phyloP scores from a whole-genome alignment of 495 filamentous ascomycete species.

The Patellaria atrata region DNA sequence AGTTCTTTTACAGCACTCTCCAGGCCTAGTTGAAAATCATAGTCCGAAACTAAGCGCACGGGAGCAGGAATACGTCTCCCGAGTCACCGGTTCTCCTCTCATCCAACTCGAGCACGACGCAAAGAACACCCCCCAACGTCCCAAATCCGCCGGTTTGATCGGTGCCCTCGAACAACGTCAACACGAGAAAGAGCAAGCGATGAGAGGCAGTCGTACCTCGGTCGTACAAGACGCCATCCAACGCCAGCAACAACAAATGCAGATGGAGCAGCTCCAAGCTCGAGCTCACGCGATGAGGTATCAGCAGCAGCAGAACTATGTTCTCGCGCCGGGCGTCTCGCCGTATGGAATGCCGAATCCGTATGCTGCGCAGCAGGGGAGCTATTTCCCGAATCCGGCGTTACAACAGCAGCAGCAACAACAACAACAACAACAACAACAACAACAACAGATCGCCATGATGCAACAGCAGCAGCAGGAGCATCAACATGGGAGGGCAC shows the following conservation, averaged over 20 bases:
- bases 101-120: constrained; percentile 9
- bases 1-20: constrained; percentile 10
- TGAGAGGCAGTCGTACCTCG: constrained; percentile 8
- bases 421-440: constrained; percentile 2
- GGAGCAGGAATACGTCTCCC: constrained; percentile 87
- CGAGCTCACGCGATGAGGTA: too few species aligned
- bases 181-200: constrained; percentile 14
- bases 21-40: too few species aligned
- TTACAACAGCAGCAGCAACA: constrained; percentile 16
- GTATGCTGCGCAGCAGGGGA: too few species aligned
- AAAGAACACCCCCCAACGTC: constrained; percentile 10
- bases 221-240: constrained; percentile 19
- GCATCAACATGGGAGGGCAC: too few species aligned
- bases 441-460: constrained; percentile 7
- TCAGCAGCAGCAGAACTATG: too few species aligned
- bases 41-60: constrained; percentile 81
- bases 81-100: constrained; percentile 68
- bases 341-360: too few species aligned
- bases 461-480: constrained; percentile 4
- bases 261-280: too few species aligned
- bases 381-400: too few species aligned
- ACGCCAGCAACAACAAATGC: constrained; percentile 15
- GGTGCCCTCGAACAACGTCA: constrained; percentile 17
- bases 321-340: too few species aligned
- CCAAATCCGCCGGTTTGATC: constrained; percentile 10